phyloP scores from a whole-genome alignment of 1,284 basidiomycete species.

The Ceratobasidium sp. region DNA sequence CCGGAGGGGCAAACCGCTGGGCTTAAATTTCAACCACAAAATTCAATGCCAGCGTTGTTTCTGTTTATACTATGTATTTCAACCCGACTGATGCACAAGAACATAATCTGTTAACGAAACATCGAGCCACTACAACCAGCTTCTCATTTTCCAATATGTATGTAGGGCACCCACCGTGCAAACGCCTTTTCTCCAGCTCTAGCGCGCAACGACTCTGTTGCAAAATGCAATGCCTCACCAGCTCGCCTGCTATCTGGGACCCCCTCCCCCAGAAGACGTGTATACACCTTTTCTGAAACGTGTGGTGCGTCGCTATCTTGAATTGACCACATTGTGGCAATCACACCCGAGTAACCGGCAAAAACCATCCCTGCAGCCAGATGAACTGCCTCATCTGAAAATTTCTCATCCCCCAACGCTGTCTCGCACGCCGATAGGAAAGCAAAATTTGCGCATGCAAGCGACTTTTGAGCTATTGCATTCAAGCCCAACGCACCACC shows the following conservation, averaged over 20 bases:
- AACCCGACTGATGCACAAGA: too few relatives aligned
- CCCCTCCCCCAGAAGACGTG: background rate
- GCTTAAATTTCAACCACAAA: too few relatives aligned
- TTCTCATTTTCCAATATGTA: too few relatives aligned
- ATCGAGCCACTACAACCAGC: too few relatives aligned
- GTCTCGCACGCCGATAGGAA: too few relatives aligned
- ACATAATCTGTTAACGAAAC: too few relatives aligned
- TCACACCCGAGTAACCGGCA: background rate
- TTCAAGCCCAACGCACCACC: background rate
- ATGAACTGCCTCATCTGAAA: background rate
- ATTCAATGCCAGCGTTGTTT: too few relatives aligned
- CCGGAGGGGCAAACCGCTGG: too few relatives aligned
- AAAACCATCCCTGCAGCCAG: background rate
- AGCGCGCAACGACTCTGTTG: too few relatives aligned
- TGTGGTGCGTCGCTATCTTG: conserved; percentile 9
- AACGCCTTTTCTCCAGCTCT: background rate
- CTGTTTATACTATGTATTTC: too few relatives aligned
- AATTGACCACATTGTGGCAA: conserved; percentile 30
- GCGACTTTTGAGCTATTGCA: background rate
- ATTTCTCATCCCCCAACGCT: background rate
- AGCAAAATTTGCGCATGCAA: background rate
- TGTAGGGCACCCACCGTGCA: background rate
- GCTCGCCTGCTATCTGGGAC: too few relatives aligned
- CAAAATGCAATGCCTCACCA: background rate
- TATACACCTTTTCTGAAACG: conserved; percentile 2